These are phyloP conservation scores for Colletotrichum lupini DNA, from an alignment of 2,329 filamentous ascomycete species.

Conservation along the genomic window DNA sequence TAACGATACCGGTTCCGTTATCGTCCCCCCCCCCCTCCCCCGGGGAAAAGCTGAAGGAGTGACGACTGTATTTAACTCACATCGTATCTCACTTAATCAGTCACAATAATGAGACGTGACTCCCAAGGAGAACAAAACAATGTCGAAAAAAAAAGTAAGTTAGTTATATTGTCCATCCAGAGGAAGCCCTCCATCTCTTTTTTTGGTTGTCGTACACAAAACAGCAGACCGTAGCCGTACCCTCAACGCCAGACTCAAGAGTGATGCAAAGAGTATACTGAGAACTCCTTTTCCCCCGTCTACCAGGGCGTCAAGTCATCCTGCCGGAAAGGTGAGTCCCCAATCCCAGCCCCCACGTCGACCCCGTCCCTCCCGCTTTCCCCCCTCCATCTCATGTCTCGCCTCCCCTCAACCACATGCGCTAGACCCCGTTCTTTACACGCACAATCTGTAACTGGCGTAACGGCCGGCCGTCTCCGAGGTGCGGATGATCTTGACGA, in stretches of 20 bases:
- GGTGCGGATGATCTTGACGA: slow-evolving; percentile 97
- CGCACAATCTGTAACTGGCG: slow-evolving; percentile 86
- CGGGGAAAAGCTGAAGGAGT: too few relatives aligned
- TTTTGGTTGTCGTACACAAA: slow-evolving; percentile 31
- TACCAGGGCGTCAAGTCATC: slow-evolving; percentile 6
- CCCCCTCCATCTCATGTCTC: neutral
- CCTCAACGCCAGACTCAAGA: slow-evolving; percentile 35
- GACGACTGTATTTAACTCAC: too few relatives aligned
- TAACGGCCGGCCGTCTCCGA: slow-evolving; percentile 96
- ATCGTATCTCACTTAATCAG: neutral
- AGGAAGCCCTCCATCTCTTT: slow-evolving; percentile 19
- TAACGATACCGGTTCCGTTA: too few relatives aligned
- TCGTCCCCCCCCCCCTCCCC: too few relatives aligned
- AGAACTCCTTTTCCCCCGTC: slow-evolving; percentile 6
- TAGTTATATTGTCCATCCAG: slow-evolving; percentile 27
- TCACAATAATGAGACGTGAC: neutral
- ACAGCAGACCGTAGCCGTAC: slow-evolving; percentile 34
- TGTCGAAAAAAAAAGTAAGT: slow-evolving; percentile 8
- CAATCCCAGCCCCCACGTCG: neutral
- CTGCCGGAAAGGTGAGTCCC: neutral
- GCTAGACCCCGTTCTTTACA: slow-evolving; percentile 52
- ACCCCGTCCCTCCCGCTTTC: neutral
- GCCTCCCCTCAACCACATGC: neutral
- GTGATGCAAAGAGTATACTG: slow-evolving; percentile 35
- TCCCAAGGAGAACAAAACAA: neutral